These are phyloP conservation scores for Corniculantispora saksenae DNA, from an alignment of 2,329 filamentous ascomycete species.

Conservation along the genomic window DNA sequence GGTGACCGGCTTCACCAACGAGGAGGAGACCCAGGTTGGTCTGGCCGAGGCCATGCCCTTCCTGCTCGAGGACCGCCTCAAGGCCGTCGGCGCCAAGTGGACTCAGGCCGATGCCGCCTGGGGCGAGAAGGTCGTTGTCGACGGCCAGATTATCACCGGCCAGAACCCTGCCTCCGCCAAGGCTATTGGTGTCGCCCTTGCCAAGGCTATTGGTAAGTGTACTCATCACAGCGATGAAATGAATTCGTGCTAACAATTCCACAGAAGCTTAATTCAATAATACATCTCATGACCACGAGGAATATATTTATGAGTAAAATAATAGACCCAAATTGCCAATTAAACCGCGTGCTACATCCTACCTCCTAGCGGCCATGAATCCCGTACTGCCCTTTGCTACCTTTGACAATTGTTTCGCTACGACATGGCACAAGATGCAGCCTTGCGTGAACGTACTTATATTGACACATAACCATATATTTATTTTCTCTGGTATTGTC, in stretches of 20 bases:
- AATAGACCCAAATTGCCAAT: not conserved
- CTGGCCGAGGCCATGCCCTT: slow-evolving; percentile 58
- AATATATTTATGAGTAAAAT: not conserved
- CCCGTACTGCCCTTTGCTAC: too few species aligned
- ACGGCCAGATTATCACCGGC: slow-evolving; percentile 56
- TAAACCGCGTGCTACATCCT: too few species aligned
- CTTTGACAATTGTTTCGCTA: too few species aligned
- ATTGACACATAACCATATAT: too few species aligned
- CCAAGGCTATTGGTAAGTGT: slow-evolving; percentile 43
- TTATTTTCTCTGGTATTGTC: too few species aligned
- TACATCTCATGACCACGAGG: not conserved
- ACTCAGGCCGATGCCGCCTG: slow-evolving; percentile 55
- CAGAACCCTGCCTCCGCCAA: slow-evolving; percentile 58
- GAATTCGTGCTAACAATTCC: not conserved
- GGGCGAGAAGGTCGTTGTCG: slow-evolving; percentile 50
- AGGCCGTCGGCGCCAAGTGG: slow-evolving; percentile 54
- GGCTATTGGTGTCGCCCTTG: slow-evolving; percentile 52
- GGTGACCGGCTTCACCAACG: slow-evolving; percentile 65
- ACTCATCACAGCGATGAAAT: not conserved
- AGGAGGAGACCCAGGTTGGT: slow-evolving; percentile 51
- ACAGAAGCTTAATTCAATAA: not conserved
- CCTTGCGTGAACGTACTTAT: too few species aligned
- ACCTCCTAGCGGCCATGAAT: too few species aligned
- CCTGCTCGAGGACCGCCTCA: slow-evolving; percentile 57
- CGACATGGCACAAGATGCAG: too few species aligned